Percentiles rank a stretch among this genome's conserved stretches.
These are phyloP conservation scores for Hyphodiscus sp. DNA, from an alignment of 2,329 filamentous ascomycete genomes.

Conservation along the genomic window DNA sequence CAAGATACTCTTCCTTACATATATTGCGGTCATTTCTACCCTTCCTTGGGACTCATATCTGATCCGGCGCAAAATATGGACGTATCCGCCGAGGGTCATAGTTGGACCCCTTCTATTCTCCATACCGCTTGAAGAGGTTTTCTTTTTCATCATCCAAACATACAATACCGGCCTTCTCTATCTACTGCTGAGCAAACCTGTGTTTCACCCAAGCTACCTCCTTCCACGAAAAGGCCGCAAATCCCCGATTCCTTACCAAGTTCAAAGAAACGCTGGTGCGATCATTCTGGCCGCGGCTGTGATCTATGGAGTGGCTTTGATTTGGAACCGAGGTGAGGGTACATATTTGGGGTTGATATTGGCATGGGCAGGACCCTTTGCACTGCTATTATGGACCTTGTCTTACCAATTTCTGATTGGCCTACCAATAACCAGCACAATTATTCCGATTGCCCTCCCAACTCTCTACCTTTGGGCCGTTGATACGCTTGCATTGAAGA, in stretches of 20 bases:
- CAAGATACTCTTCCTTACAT: conserved; percentile 54
- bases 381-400: conserved; percentile 56
- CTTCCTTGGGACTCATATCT: conserved; percentile 74
- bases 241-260: conserved; percentile 12
- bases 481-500: conserved; percentile 59
- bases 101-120: conserved; percentile 53
- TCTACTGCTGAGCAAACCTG: conserved; percentile 56
- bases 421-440: conserved; percentile 51
- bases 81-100: conserved; percentile 60
- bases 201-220: conserved; percentile 51
- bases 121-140: conserved; percentile 68
- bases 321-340: conserved; percentile 40
- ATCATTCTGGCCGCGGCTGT: conserved; percentile 39
- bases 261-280: conserved; percentile 42
- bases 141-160: conserved; percentile 73
- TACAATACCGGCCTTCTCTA: conserved; percentile 67
- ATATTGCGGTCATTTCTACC: conserved; percentile 59
- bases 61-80: conserved; percentile 62
- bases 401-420: conserved; percentile 57
- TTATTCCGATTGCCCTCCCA: conserved; percentile 53
- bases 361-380: conserved; percentile 60
- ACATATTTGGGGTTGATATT: conserved; percentile 67
- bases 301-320: conserved; percentile 37
- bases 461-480: conserved; percentile 68
- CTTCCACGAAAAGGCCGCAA: conserved; percentile 5